Evolutionary conservation across 2,329 filamentous ascomycete genomes (phyloP), one percentile per base, ranked within the genome.

Genomic region (Ustulina deusta): DNA sequence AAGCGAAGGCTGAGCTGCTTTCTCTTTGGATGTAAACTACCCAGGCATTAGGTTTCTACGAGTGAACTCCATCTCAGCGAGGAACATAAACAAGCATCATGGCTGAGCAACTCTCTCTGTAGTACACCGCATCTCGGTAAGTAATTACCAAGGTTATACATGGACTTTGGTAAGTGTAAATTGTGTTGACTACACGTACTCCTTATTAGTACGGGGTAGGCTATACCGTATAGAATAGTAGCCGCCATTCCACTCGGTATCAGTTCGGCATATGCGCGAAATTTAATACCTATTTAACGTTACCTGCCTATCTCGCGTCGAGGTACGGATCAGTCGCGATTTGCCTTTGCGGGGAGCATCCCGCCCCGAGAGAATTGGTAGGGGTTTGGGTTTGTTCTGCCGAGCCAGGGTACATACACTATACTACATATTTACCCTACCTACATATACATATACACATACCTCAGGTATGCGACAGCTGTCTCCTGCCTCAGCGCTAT

Each of bases 1-100:
- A 54, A 54, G 49, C 49, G 49, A 54, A 34, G 29, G n/a, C 46
- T 29, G 22, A 22, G 27, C 25, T 17, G 25, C 22, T 27, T 49
- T 17, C 22, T 49, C 10, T 49, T 6, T 15, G 7, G 13, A 13
- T 27, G 22, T 49, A 27, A 29, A 44, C 29, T 32, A 32, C 29
- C 29, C 7, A 32, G 29, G 27, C 6, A 25, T 10, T n/a, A 5
- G 11, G 22, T 48, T 48, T 25, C 44, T 46, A 46, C 42, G 42
- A 46, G 22, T 25, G 20, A 46, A 46, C 42, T 46, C 25, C 7
- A 44, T 46, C n/a, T n/a, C n/a, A 22, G 20, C 20, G 42, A 22
- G n/a, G 42, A 13, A 32, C 9, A 7, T 11, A 3, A 15, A n/a
- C 17, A 1, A 40, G 17, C 13, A 3, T 17, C 15, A n/a, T n/a